These are phyloP conservation scores for Pythium monospermum DNA, from an alignment of 352 stramenopile species.

Conservation along the genomic window DNA sequence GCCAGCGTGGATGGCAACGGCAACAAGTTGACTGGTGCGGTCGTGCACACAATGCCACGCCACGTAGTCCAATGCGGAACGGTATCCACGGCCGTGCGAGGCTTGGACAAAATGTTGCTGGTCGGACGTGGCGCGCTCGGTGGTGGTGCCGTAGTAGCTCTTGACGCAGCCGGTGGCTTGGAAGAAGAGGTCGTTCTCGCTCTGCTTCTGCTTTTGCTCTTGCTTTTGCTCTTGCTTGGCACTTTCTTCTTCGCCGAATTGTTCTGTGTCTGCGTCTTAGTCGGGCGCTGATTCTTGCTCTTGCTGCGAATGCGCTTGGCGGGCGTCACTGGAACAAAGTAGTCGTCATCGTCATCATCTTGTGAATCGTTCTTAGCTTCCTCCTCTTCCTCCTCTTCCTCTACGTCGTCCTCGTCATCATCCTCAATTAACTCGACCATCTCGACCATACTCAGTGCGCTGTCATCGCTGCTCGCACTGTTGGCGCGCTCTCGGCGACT, in stretches of 20 bases:
- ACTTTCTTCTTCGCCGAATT: neutral
- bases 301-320: neutral
- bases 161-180: constrained; percentile 2
- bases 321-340: constrained; percentile 4
- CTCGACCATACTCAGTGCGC: constrained; percentile 19
- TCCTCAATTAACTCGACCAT: constrained; percentile 25
- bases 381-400: constrained; percentile 5
- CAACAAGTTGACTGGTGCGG: constrained; percentile 14
- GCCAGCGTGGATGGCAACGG: neutral
- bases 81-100: constrained; percentile 21
- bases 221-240: neutral
- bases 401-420: constrained; percentile 18
- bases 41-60: neutral
- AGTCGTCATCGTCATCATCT: constrained; percentile 14
- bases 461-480: constrained; percentile 9
- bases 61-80: constrained; percentile 21
- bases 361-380: neutral
- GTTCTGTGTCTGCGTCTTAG: constrained; percentile 2
- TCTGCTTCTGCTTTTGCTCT: too few relatives aligned
- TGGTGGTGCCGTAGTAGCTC: neutral
- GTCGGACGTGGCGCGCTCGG: neutral
- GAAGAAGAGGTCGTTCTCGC: too few relatives aligned
- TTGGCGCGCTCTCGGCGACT: constrained; percentile 2
- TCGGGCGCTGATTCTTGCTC: constrained; percentile 3
- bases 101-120: constrained; percentile 8